These are phyloP conservation scores for Dianthus caryophyllus DNA, from an alignment of 148 eudicot species.

Conservation along the genomic window DNA sequence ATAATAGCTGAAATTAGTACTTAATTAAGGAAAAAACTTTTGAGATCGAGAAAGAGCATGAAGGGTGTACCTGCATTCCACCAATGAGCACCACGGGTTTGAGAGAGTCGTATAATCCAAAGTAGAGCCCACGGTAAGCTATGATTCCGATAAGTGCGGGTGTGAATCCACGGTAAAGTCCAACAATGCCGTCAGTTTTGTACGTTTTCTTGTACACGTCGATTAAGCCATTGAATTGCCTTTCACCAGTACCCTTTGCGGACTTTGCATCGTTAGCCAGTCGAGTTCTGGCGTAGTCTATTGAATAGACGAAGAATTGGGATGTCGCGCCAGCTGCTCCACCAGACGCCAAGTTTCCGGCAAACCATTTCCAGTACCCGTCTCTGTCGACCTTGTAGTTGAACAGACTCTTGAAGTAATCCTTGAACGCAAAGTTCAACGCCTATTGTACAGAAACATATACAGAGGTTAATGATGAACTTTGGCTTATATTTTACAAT, in stretches of 20 bases:
- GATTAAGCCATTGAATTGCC: constrained; percentile 71
- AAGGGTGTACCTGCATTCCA: constrained; percentile 46
- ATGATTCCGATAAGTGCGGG: constrained; percentile 79
- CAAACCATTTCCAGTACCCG: no score
- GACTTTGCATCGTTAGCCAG: constrained; percentile 77
- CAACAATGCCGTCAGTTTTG: constrained; percentile 61
- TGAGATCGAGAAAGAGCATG: neutral
- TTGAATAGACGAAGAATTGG: constrained; percentile 57
- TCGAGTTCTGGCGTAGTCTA: constrained; percentile 77
- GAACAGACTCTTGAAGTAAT: constrained; percentile 71
- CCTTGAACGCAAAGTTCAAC: constrained; percentile 82
- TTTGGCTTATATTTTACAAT: no score
- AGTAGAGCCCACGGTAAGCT: constrained; percentile 74
- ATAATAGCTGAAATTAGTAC: no score
- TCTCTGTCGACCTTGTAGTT: constrained; percentile 72
- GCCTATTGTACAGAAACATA: constrained; percentile 43
- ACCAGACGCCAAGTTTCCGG: constrained; percentile 81
- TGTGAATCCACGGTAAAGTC: constrained; percentile 80
- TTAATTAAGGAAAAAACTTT: no score
- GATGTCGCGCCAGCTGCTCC: constrained; percentile 88
- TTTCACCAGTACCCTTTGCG: constrained; percentile 56
- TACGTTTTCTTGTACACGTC: constrained; percentile 82
- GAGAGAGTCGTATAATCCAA: constrained; percentile 74
- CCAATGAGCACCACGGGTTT: constrained; percentile 65
- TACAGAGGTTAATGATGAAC: no score